Conservation (phyloP, 2,329 filamentous ascomycete species). For the Aspergillus ruber region DNA sequence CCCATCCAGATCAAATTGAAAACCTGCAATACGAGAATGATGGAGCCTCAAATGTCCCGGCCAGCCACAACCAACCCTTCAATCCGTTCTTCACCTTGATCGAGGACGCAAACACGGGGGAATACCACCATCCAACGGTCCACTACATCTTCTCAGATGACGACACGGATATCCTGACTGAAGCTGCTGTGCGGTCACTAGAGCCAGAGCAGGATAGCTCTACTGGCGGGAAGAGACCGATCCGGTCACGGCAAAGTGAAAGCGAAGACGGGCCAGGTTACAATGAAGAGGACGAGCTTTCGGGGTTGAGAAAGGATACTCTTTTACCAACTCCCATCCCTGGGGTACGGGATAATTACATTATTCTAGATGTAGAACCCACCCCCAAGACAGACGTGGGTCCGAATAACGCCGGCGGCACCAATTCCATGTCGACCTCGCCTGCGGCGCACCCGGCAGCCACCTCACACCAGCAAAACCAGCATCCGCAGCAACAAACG, state of each 20-base stretch:
- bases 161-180: slow-evolving; percentile 68
- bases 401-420: slow-evolving; percentile 10
- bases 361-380: slow-evolving; percentile 50
- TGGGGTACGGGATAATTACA: slow-evolving; percentile 48
- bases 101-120: slow-evolving; percentile 64
- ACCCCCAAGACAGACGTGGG: slow-evolving; percentile 4
- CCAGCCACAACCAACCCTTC: slow-evolving; percentile 47
- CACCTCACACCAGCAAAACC: slow-evolving; percentile 3
- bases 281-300: slow-evolving; percentile 14
- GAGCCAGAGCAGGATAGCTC: slow-evolving; percentile 36
- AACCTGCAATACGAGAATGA: slow-evolving; percentile 8
- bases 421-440: slow-evolving; percentile 18
- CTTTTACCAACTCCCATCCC: slow-evolving; percentile 43
- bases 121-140: slow-evolving; percentile 75
- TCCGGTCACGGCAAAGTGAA: slow-evolving; percentile 5
- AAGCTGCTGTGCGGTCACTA: slow-evolving; percentile 54
- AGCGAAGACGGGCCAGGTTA: slow-evolving; percentile 9
- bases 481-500: slow-evolving; percentile 9
- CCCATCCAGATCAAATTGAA: slow-evolving; percentile 1
- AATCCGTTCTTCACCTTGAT: slow-evolving; percentile 80
- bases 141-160: slow-evolving; percentile 95
- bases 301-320: slow-evolving; percentile 18
- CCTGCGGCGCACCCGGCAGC: slow-evolving; percentile 10
- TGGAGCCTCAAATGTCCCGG: neutral
- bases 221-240: slow-evolving; percentile 15